Evolutionary conservation across 2,329 filamentous ascomycete genomes (phyloP).

Genomic region (Graphilbum sp.): DNA sequence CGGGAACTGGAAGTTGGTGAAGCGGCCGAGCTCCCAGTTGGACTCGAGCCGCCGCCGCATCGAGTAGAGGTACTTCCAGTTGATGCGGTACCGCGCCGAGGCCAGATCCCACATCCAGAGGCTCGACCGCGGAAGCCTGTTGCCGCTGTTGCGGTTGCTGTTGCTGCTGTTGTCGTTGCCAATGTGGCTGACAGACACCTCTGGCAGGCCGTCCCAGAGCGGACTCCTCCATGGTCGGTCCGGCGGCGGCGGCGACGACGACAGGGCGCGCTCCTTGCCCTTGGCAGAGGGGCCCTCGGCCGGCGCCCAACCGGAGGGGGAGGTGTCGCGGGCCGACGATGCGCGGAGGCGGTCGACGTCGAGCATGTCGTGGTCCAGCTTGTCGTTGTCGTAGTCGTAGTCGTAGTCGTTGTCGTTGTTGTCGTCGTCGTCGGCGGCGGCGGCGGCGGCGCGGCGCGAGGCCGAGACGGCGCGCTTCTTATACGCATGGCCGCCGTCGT

Average conservation of each 20-base stretch:
- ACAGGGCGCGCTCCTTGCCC: conserved; percentile 19
- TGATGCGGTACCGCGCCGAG: conserved; percentile 45
- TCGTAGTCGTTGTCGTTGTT: background rate
- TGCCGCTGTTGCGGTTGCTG: too few relatives aligned
- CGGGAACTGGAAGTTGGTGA: conserved; percentile 75
- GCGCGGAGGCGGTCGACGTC: too few relatives aligned
- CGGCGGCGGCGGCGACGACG: conserved; percentile 5
- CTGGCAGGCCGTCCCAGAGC: too few relatives aligned
- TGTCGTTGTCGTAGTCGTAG: background rate
- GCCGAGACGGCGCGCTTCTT: conserved; percentile 38
- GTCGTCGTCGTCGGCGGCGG: conserved; percentile 23
- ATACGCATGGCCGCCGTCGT: conserved; percentile 31
- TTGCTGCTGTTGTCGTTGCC: too few relatives aligned
- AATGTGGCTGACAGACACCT: too few relatives aligned
- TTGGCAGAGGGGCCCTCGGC: conserved; percentile 15
- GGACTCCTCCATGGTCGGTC: too few relatives aligned
- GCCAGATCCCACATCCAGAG: conserved; percentile 34
- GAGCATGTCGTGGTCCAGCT: conserved; percentile 22
- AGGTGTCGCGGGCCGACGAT: too few relatives aligned
- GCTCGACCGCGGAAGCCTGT: conserved; percentile 23
- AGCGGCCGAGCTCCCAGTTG: conserved; percentile 79
- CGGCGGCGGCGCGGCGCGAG: conserved; percentile 8
- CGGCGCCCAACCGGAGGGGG: conserved; percentile 10
- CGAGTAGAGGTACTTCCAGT: conserved; percentile 88
- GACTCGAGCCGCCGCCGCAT: conserved; percentile 71